phyloP scores from a whole-genome alignment of 192 early-diverging fungal genomes.

The Podochytrium sp. region DNA sequence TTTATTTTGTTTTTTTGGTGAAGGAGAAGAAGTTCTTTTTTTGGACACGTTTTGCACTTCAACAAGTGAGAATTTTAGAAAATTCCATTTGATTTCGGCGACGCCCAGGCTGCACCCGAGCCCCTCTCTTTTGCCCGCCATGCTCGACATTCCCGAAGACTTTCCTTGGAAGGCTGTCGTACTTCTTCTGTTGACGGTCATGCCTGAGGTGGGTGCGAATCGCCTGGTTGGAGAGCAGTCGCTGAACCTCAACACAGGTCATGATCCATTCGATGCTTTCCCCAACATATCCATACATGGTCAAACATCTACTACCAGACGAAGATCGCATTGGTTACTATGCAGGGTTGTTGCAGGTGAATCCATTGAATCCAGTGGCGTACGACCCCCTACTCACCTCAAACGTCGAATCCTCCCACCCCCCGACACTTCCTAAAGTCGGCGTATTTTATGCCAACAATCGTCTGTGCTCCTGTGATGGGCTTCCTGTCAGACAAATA shows the following conservation, averaged over 20 bases:
- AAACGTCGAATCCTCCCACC: no score
- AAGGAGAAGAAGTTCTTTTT: no score
- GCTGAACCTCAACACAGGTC: background rate
- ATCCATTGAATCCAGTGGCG: no score
- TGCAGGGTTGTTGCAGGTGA: conserved; percentile 40
- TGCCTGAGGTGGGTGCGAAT: conserved; percentile 9
- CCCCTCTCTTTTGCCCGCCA: no score
- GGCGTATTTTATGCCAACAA: conserved; percentile 46
- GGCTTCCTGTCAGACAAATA: conserved; percentile 40
- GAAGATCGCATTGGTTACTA: conserved; percentile 37
- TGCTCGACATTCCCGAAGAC: conserved; percentile 3
- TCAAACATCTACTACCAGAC: conserved; percentile 30
- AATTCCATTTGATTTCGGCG: no score
- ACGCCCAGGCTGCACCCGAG: no score
- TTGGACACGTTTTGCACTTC: no score
- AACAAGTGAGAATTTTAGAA: no score
- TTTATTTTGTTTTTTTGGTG: no score
- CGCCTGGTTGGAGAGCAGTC: background rate
- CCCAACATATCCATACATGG: conserved; percentile 51
- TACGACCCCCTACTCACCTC: no score
- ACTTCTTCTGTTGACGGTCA: conserved; percentile 6
- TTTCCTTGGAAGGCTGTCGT: background rate
- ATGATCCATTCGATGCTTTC: conserved; percentile 45
- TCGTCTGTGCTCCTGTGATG: conserved; percentile 45
- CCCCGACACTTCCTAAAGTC: conserved; percentile 3